These are phyloP conservation scores for Neurospora intermedia DNA, from an alignment of 495 filamentous ascomycete species.

Conservation along the genomic window DNA sequence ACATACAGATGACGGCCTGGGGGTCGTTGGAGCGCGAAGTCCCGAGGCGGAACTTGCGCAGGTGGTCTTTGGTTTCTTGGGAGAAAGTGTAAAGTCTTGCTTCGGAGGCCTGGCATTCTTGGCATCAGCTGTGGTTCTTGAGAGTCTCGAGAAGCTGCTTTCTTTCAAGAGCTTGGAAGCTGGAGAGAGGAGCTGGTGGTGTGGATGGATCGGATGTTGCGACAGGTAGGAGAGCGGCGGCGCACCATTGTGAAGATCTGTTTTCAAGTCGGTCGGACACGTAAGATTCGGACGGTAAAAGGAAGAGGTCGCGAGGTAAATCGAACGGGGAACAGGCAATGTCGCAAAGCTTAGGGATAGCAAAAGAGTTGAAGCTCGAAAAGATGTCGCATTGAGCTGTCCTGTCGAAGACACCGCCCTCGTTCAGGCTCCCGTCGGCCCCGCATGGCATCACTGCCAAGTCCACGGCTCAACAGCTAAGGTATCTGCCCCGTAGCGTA, in stretches of 20 bases:
- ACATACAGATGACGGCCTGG: conserved; percentile 89
- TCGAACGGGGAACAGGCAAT: not conserved
- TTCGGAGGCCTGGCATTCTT: conserved; percentile 53
- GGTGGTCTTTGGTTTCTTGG: conserved; percentile 68
- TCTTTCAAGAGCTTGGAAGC: not conserved
- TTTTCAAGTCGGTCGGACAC: not conserved
- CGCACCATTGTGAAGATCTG: conserved; percentile 1
- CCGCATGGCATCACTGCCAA: not conserved
- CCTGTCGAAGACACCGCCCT: not conserved
- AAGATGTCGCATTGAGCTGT: conserved; percentile 1
- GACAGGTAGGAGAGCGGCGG: not conserved
- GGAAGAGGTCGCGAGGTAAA: not conserved
- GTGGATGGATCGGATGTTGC: not conserved
- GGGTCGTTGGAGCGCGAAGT: conserved; percentile 81
- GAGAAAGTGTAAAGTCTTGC: conserved; percentile 89
- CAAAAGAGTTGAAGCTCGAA: not conserved
- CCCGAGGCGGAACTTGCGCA: conserved; percentile 84
- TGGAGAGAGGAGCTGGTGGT: not conserved
- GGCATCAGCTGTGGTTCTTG: not conserved
- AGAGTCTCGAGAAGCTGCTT: not conserved
- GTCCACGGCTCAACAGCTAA: not conserved
- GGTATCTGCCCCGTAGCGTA: not conserved
- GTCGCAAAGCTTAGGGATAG: not conserved
- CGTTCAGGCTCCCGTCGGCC: not conserved
- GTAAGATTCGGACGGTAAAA: not conserved